Evolutionary conservation across 805 yeast genomes (phyloP).

Genomic region (Cyberlindnera japonica): DNA sequence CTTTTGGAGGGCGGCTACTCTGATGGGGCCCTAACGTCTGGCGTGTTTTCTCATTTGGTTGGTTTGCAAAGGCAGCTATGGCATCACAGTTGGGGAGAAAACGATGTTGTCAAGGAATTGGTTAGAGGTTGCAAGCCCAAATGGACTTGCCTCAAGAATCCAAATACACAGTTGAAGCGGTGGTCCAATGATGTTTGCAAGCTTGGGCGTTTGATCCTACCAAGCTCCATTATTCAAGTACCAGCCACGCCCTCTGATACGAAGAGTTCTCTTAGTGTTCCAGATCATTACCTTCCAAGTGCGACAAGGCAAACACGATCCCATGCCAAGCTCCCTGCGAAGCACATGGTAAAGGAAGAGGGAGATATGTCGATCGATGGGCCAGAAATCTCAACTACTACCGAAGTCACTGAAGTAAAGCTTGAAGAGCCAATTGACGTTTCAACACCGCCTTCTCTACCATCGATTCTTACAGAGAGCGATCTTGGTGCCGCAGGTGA

Average conservation of each 20-base stretch:
- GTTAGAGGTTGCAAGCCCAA: constrained; percentile 63
- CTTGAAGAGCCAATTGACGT: constrained; percentile 9
- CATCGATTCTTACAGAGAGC: background rate
- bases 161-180: constrained; percentile 46
- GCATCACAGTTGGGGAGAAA: constrained; percentile 63
- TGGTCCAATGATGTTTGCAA: constrained; percentile 66
- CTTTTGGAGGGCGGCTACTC: constrained; percentile 85
- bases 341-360: constrained; percentile 17
- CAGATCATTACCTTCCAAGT: constrained; percentile 7
- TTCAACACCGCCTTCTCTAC: constrained; percentile 4
- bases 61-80: constrained; percentile 60
- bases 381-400: constrained; percentile 8
- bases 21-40: constrained; percentile 75
- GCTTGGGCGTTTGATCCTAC: constrained; percentile 61
- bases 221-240: constrained; percentile 30
- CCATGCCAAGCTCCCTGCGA: constrained; percentile 11
- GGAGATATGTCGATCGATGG: constrained; percentile 18
- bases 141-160: constrained; percentile 58
- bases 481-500: constrained; percentile 2
- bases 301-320: constrained; percentile 20
- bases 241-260: constrained; percentile 1
- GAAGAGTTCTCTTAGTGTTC: constrained; percentile 1
- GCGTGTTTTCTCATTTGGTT: constrained; percentile 72
- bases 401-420: constrained; percentile 10
- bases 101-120: constrained; percentile 59